Conservation (phyloP, 73 alveolate genomes). For the Strombidium stylifer region DNA sequence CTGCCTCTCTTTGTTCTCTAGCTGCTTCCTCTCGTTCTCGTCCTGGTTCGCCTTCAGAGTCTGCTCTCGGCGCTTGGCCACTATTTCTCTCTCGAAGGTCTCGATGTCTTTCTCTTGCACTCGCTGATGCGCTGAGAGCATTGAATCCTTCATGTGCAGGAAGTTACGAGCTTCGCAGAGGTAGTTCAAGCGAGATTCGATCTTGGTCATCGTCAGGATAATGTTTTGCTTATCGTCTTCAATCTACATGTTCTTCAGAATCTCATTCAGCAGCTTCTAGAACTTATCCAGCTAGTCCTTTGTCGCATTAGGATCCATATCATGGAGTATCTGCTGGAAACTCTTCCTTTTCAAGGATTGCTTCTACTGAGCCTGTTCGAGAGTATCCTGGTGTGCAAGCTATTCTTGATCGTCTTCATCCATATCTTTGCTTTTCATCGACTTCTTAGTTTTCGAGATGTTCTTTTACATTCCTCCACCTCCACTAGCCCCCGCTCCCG, state of each 20-base stretch:
- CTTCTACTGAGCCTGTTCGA: too few species aligned
- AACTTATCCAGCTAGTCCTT: slow-evolving; percentile 12
- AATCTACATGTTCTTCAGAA: slow-evolving; percentile 14
- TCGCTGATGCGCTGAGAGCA: too few species aligned
- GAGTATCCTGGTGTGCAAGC: too few species aligned
- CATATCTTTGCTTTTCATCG: neutral
- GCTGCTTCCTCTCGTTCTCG: neutral
- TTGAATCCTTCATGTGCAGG: neutral
- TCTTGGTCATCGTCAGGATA: slow-evolving; percentile 19
- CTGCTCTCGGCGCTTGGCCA: neutral
- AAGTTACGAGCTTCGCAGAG: slow-evolving; percentile 11
- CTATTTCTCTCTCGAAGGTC: slow-evolving; percentile 1
- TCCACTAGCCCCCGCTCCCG: neutral
- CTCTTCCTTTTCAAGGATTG: neutral
- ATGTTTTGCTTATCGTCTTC: slow-evolving; percentile 16
- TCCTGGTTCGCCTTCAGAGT: neutral
- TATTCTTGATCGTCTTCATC: slow-evolving; percentile 29
- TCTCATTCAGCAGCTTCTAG: neutral
- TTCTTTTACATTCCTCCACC: neutral
- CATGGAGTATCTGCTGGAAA: neutral
- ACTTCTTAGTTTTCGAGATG: too few species aligned
- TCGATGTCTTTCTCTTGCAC: slow-evolving; percentile 27
- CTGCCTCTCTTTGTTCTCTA: slow-evolving; percentile 8
- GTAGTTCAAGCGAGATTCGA: neutral
- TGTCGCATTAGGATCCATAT: slow-evolving; percentile 1